These are phyloP conservation scores for Gaertneriomyces semiglobifer DNA, from an alignment of 192 early-diverging fungal species.

Conservation along the genomic window DNA sequence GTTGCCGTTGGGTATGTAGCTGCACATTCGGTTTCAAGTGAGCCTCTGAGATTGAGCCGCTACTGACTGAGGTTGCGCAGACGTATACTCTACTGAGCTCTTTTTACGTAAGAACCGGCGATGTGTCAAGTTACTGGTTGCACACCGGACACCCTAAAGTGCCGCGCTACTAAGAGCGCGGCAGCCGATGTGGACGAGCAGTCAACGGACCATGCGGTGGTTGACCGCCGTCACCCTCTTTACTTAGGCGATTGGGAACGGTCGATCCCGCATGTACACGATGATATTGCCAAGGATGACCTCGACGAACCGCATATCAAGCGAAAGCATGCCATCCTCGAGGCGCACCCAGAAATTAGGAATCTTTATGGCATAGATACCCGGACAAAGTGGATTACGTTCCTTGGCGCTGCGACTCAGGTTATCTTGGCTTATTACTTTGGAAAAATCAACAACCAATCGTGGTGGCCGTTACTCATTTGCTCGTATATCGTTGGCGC, in stretches of 20 bases:
- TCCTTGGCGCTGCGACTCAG: constrained; percentile 65
- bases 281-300: constrained; percentile 77
- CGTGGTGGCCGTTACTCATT: constrained; percentile 62
- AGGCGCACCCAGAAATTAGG: constrained; percentile 83
- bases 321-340: constrained; percentile 83
- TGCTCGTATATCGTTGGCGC: constrained; percentile 78
- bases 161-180: neutral
- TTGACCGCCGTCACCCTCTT: constrained; percentile 69
- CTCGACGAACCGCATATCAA: constrained; percentile 93
- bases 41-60: too few relatives aligned
- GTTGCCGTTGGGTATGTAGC: too few relatives aligned
- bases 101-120: too few relatives aligned
- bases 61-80: too few relatives aligned
- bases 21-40: too few relatives aligned
- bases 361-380: constrained; percentile 81
- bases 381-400: constrained; percentile 70
- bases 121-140: too few relatives aligned
- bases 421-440: constrained; percentile 69
- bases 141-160: too few relatives aligned
- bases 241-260: constrained; percentile 81
- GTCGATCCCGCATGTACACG: constrained; percentile 68
- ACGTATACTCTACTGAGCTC: too few relatives aligned
- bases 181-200: neutral
- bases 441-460: constrained; percentile 60
- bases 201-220: too few relatives aligned